Percentiles rank a stretch among this genome's conserved stretches.
phyloP scores from a whole-genome alignment of 1,284 basidiomycete genomes.

The Moesziomyces globuligerus region DNA sequence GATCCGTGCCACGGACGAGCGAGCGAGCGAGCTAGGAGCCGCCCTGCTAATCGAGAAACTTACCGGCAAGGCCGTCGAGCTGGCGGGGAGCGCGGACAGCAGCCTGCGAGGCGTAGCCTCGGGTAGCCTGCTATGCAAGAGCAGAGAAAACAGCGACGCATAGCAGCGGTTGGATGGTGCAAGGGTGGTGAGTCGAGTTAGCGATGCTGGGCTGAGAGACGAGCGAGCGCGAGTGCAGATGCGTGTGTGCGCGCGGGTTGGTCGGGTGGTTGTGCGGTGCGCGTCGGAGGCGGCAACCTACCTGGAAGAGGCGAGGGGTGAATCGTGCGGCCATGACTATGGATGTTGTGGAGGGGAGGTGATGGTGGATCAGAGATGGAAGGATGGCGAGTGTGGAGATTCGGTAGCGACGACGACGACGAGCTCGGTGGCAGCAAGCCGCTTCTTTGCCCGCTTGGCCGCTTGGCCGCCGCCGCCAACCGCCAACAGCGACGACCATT shows the following conservation, averaged over 20 bases:
- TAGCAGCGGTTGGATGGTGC: not conserved
- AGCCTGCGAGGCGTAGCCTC: constrained; percentile 65
- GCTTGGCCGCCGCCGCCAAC: too few species aligned
- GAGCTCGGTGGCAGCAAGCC: too few species aligned
- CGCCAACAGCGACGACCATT: too few species aligned
- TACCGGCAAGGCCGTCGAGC: constrained; percentile 64
- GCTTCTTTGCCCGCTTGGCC: too few species aligned
- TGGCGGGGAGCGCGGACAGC: constrained; percentile 56
- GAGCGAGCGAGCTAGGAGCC: too few species aligned
- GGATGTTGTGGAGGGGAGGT: constrained; percentile 9
- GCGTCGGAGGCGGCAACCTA: constrained; percentile 13
- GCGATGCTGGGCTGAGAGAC: not conserved
- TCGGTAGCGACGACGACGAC: constrained; percentile 6
- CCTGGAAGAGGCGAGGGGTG: constrained; percentile 55
- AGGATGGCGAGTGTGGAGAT: constrained; percentile 12
- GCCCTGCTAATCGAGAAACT: constrained; percentile 8
- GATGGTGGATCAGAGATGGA: constrained; percentile 2
- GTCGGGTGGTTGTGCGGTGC: not conserved
- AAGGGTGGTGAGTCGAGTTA: too few species aligned
- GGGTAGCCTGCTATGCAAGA: constrained; percentile 49
- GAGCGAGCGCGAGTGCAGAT: not conserved
- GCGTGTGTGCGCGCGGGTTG: not conserved
- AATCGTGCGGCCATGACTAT: constrained; percentile 52
- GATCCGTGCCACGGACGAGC: too few species aligned
- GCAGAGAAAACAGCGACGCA: not conserved